phyloP scores from a whole-genome alignment of 768 basidiomycete species.

The Russula compacta region DNA sequence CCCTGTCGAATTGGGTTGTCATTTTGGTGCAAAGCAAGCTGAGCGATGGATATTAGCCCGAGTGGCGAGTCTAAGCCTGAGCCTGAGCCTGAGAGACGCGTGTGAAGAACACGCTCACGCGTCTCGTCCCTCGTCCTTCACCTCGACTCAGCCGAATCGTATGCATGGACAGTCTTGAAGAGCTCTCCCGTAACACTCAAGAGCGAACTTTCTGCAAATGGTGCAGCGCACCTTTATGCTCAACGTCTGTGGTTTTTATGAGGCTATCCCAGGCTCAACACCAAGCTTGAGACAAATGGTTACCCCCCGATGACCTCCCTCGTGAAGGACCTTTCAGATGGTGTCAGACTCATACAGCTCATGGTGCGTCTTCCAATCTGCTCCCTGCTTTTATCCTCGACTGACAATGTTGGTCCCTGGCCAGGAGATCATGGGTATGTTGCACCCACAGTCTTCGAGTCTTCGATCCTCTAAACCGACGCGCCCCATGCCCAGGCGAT shows the following conservation, averaged over 20 bases:
- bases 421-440: conserved; percentile 93
- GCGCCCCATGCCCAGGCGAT: conserved; percentile 46
- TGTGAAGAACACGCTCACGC: conserved; percentile 15
- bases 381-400: not conserved
- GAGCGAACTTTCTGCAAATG: conserved; percentile 83
- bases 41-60: no score
- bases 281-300: conserved; percentile 79
- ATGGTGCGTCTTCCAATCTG: conserved; percentile 45
- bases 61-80: no score
- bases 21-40: conserved; percentile 29
- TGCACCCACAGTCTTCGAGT: conserved; percentile 1
- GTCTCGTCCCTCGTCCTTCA: not conserved
- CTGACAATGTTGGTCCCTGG: not conserved
- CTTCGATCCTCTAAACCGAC: not conserved
- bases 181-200: conserved; percentile 42
- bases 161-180: conserved; percentile 50
- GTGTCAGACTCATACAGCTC: conserved; percentile 89
- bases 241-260: conserved; percentile 10
- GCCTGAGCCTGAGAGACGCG: conserved; percentile 6
- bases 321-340: conserved; percentile 86
- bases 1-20: conserved; percentile 78
- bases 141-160: not conserved
- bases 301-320: conserved; percentile 86
- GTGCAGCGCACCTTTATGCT: conserved; percentile 31
- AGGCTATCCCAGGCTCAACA: conserved; percentile 68